Conservation (phyloP, 495 filamentous ascomycete species). For the Sporormia fimetaria region DNA sequence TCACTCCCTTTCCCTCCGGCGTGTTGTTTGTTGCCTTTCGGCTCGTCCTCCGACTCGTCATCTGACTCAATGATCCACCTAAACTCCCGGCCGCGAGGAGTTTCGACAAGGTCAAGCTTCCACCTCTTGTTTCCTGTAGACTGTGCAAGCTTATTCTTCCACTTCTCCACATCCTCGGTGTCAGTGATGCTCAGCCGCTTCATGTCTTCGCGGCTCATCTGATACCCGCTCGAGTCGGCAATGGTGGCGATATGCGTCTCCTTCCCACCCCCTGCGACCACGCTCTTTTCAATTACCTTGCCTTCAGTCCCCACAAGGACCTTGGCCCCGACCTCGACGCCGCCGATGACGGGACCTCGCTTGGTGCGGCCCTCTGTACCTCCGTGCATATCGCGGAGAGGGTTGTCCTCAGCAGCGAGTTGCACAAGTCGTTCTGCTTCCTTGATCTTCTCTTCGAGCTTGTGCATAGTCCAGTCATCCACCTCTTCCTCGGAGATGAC, state of each 20-base stretch:
- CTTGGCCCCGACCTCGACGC: conserved; percentile 49
- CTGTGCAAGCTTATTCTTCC: conserved; percentile 46
- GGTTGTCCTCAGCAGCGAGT: conserved; percentile 21
- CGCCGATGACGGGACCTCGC: conserved; percentile 41
- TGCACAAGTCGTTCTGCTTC: conserved; percentile 26
- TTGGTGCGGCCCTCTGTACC: conserved; percentile 15
- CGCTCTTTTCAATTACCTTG: conserved; percentile 44
- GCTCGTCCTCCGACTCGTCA: conserved; percentile 35
- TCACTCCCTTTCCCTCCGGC: conserved; percentile 8
- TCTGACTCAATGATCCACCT: conserved; percentile 46
- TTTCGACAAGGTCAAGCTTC: conserved; percentile 49
- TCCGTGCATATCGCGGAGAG: conserved; percentile 6
- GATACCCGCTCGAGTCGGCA: conserved; percentile 37
- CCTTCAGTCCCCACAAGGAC: conserved; percentile 46
- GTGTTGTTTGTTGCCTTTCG: conserved; percentile 34
- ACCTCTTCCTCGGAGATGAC: conserved; percentile 53
- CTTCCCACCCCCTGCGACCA: conserved; percentile 46
- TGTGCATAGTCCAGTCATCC: conserved; percentile 45
- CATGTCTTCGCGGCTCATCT: conserved; percentile 49
- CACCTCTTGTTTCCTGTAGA: conserved; percentile 43
- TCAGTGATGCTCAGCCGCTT: conserved; percentile 55
- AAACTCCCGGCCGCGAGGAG: conserved; percentile 38
- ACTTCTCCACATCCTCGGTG: conserved; percentile 50
- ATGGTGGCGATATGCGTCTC: conserved; percentile 36
- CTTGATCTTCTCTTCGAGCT: conserved; percentile 5